phyloP scores from a whole-genome alignment of 306 rosid species.

The Canavalia ensiformis region DNA sequence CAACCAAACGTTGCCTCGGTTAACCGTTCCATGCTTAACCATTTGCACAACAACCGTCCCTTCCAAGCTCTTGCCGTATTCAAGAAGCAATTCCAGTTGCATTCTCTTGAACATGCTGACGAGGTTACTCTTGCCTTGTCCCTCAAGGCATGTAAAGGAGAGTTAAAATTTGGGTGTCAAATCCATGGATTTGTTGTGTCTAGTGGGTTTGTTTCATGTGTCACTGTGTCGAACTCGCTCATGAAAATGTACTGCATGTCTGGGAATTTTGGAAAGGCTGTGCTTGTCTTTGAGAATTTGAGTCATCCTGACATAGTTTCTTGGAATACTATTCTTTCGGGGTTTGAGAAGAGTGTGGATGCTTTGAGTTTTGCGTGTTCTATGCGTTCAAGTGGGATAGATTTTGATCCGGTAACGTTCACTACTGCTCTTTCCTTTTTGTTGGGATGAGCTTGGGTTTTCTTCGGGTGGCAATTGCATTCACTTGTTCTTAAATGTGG shows the following conservation, averaged over 20 bases:
- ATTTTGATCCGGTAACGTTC: slow-evolving; percentile 73
- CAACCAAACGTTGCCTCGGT: slow-evolving; percentile 53
- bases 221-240: slow-evolving; percentile 72
- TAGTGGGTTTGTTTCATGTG: slow-evolving; percentile 59
- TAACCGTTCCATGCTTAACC: slow-evolving; percentile 61
- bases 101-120: slow-evolving; percentile 50
- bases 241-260: slow-evolving; percentile 86
- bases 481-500: slow-evolving; percentile 67
- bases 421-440: slow-evolving; percentile 72
- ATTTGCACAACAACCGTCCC: slow-evolving; percentile 58
- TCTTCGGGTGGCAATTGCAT: slow-evolving; percentile 79
- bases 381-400: slow-evolving; percentile 68
- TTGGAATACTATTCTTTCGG: slow-evolving; percentile 89
- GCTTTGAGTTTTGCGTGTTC: slow-evolving; percentile 66
- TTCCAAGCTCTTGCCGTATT: slow-evolving; percentile 64
- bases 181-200: slow-evolving; percentile 64
- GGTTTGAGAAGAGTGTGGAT: slow-evolving; percentile 65
- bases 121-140: slow-evolving; percentile 68
- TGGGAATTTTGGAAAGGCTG: slow-evolving; percentile 58
- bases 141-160: slow-evolving; percentile 79
- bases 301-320: slow-evolving; percentile 71
- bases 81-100: slow-evolving; percentile 50
- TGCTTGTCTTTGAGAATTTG: slow-evolving; percentile 67
- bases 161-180: slow-evolving; percentile 63
- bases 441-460: slow-evolving; percentile 60